Percentiles rank a stretch among this genome's conserved stretches.
Conservation (phyloP, 805 yeast species). For the Kodamaea restingae region DNA sequence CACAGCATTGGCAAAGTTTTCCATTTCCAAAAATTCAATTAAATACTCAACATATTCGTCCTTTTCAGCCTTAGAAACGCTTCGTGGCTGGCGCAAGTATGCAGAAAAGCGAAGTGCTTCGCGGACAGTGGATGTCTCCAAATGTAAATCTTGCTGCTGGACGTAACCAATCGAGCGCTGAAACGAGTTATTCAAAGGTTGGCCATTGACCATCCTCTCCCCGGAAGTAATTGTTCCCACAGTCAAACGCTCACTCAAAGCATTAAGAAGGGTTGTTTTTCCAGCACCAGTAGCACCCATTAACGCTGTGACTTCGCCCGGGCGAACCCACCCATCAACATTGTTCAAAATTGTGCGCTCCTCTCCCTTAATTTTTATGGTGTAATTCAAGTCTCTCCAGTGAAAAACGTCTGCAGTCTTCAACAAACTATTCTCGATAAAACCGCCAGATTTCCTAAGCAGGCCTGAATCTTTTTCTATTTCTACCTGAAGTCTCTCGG, state of each 20-base stretch:
- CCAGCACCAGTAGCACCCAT: conserved; percentile 69
- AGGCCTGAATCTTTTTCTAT: not conserved
- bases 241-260: conserved; percentile 49
- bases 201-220: conserved; percentile 54
- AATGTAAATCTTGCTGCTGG: conserved; percentile 57
- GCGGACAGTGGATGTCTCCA: conserved; percentile 47
- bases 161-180: conserved; percentile 56
- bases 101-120: conserved; percentile 54
- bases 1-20: conserved; percentile 49
- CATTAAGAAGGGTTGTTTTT: conserved; percentile 53
- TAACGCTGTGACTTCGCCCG: conserved; percentile 56
- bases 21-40: conserved; percentile 49
- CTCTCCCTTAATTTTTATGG: conserved; percentile 18
- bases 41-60: conserved; percentile 50
- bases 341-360: conserved; percentile 26
- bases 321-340: conserved; percentile 33
- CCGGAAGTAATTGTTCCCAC: conserved; percentile 54
- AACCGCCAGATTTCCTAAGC: not conserved
- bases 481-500: not conserved
- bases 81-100: conserved; percentile 41
- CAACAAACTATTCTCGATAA: conserved; percentile 9
- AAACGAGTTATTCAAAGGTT: conserved; percentile 44
- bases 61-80: conserved; percentile 42
- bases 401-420: conserved; percentile 16
- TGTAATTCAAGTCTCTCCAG: conserved; percentile 20